These are phyloP conservation scores for Rubus parviflorus DNA, from an alignment of 306 rosid genomes.

Conservation along the genomic window DNA sequence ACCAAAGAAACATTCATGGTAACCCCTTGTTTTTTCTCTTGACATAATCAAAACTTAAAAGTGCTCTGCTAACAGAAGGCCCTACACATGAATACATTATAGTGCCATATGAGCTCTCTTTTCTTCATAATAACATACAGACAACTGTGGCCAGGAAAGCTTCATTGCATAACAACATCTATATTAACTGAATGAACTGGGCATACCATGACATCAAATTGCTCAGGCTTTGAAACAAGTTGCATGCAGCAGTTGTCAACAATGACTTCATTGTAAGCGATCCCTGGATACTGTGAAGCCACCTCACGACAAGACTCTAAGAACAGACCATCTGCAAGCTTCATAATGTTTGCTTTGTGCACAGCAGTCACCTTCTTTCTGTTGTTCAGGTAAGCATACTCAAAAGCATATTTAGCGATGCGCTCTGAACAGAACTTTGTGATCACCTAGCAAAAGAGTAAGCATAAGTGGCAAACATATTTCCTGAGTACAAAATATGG, in stretches of 20 bases:
- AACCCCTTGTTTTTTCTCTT: not conserved
- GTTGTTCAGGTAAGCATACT: constrained; percentile 86
- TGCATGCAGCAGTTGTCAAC: constrained; percentile 98
- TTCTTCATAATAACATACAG: not conserved
- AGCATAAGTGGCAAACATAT: constrained; percentile 46
- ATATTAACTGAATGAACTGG: not conserved
- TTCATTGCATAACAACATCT: not conserved
- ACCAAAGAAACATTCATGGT: not conserved
- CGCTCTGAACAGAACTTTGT: constrained; percentile 93
- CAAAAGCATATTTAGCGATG: constrained; percentile 81
- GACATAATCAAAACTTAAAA: not conserved
- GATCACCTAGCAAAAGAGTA: constrained; percentile 64
- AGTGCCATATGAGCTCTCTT: not conserved
- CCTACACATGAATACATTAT: not conserved
- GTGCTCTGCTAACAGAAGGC: not conserved
- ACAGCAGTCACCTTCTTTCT: constrained; percentile 96
- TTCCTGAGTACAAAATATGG: not conserved
- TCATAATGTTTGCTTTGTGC: constrained; percentile 97
- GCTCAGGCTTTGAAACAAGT: constrained; percentile 87
- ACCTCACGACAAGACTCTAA: constrained; percentile 87
- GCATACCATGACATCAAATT: constrained; percentile 92
- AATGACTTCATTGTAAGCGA: constrained; percentile 68
- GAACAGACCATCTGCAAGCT: constrained; percentile 86
- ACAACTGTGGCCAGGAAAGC: not conserved
- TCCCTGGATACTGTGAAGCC: constrained; percentile 64